Base-by-base conservation (phyloP, 371 early-diverging fungal genomes). In the Mucor sp. region DNA sequence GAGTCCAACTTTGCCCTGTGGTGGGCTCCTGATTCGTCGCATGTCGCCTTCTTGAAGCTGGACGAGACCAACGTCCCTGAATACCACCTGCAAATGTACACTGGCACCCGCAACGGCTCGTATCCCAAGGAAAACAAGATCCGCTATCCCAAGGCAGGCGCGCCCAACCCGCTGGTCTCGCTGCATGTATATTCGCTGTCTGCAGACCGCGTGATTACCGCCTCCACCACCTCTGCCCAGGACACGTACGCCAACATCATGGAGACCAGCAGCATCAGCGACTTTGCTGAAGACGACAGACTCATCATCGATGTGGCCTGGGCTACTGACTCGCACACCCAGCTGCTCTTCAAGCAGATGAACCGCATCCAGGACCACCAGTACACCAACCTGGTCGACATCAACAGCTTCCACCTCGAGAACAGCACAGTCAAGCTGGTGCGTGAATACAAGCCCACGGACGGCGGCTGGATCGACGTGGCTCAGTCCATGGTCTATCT, bases 291-390 rank as follows among this genome's bases (percentile, higher is more conserved):
- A 25, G 84, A 91, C 0, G 92, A 97, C 76, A 84, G 87, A 28
- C 72, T 98, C 2, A 85, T 97, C 66, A 86, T 90, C 3, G 93
- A 93, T 70, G 92, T 96, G 21, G 76, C 78, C 4, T 98, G 98
- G 98, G 77, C 91, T 6, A 87, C 91, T 0, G 76, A 77, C 2
- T 74, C 75, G n/a, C 83, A 85, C 68, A 82, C 82, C 17, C 72
- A 82, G n/a, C 75, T 96, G 14, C 68, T 96, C 28, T 92, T 94
- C 50, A 85, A 93, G 68, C 85, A 89, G 44, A 94, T 90, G 78
- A 97, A 98, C 68, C 85, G 98, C 17, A 90, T 96, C 32, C 98
- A 98, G 72, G 95, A 94, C 71, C 84, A 87, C 11, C 84, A 88
- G 68, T 79, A 86, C 19, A 77, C 94, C 19, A 91, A 86, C 62